phyloP scores from a whole-genome alignment of 2,329 filamentous ascomycete genomes.

The Cercospora berteroae region DNA sequence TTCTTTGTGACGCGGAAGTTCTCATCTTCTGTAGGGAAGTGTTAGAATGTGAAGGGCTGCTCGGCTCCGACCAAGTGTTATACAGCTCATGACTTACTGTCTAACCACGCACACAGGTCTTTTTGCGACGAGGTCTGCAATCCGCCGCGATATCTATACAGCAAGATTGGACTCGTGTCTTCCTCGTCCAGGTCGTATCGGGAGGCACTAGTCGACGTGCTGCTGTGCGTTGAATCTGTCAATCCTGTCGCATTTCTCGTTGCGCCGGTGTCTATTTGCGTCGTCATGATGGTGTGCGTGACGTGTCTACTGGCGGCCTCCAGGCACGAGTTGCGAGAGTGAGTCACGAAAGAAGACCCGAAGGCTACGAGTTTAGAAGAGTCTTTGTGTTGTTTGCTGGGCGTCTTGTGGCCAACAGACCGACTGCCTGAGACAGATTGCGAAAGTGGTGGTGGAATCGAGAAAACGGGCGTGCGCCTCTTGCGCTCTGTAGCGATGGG shows the following conservation, averaged over 20 bases:
- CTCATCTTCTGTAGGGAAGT: constrained; percentile 37
- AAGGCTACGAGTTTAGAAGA: constrained; percentile 2
- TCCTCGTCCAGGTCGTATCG: constrained; percentile 46
- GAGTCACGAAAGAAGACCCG: constrained; percentile 18
- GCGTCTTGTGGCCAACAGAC: constrained; percentile 16
- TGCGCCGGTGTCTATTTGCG: constrained; percentile 22
- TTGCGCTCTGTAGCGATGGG: constrained; percentile 19
- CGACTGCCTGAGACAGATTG: constrained; percentile 26
- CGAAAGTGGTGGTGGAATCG: constrained; percentile 6
- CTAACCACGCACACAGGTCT: constrained; percentile 43
- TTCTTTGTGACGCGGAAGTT: constrained; percentile 49
- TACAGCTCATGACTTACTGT: constrained; percentile 30
- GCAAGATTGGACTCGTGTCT: constrained; percentile 45
- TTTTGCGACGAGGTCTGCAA: constrained; percentile 46
- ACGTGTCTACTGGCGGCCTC: constrained; percentile 19
- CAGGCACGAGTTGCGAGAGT: constrained; percentile 13
- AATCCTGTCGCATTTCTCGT: constrained; percentile 41
- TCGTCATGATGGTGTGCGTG: constrained; percentile 15
- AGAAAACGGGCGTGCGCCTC: constrained; percentile 8
- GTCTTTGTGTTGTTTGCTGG: constrained; percentile 15
- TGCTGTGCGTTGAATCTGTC: constrained; percentile 44
- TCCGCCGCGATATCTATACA: constrained; percentile 42
- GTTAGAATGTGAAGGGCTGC: neutral
- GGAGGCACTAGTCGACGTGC: constrained; percentile 41
- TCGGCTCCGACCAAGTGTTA: neutral